Conservation (phyloP, 495 filamentous ascomycete species). For the Penicillium malachiteum region DNA sequence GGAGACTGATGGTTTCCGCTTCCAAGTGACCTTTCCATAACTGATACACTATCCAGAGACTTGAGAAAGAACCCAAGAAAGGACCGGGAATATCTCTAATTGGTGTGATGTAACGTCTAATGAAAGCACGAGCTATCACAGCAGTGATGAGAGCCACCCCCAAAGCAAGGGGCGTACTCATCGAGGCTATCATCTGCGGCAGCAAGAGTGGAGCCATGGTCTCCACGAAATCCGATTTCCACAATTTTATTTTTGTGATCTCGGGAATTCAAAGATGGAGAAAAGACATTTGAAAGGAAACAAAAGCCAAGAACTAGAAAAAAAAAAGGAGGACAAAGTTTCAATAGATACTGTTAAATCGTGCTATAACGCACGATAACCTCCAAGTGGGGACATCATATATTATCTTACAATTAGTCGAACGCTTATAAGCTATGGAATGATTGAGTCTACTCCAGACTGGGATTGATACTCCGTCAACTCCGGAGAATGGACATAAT, state of each 20-base stretch:
- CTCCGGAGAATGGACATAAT: too few species aligned
- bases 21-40: background rate
- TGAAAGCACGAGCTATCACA: slow-evolving; percentile 6
- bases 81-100: slow-evolving; percentile 14
- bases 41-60: background rate
- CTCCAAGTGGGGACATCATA: background rate
- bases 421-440: background rate
- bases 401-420: background rate
- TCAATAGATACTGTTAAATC: too few species aligned
- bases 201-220: background rate
- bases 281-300: background rate
- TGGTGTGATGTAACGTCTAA: slow-evolving; percentile 22
- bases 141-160: background rate
- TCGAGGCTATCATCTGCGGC: background rate
- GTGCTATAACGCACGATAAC: background rate
- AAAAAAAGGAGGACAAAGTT: too few species aligned
- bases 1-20: slow-evolving; percentile 5
- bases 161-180: background rate
- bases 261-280: background rate
- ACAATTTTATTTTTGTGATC: background rate
- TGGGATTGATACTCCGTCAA: too few species aligned
- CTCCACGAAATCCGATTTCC: background rate
- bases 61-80: background rate
- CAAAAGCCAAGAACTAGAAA: background rate
- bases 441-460: too few species aligned